Evolutionary conservation across 345 rosid species (phyloP).

Genomic region (Eucalyptus regnans): DNA sequence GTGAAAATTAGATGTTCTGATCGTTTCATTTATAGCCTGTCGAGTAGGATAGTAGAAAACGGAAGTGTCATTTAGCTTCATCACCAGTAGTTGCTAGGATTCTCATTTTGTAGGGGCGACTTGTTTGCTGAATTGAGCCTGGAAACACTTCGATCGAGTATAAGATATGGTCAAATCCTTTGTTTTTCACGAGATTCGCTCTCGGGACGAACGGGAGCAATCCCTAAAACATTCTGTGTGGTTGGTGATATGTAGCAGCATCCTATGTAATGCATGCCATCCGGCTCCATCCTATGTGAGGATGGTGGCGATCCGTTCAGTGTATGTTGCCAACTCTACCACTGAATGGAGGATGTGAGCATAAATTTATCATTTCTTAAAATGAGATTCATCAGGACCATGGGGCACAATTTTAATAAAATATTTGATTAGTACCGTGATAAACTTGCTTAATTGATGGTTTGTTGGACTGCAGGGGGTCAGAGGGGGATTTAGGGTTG

Average conservation of each 20-base stretch:
- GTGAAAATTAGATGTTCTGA: not conserved
- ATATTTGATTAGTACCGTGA: not conserved
- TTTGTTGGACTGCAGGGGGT: constrained; percentile 23
- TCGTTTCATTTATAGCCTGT: not conserved
- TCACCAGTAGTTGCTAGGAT: not conserved
- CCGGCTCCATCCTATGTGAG: not conserved
- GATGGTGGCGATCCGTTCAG: not conserved
- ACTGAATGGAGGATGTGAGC: not conserved
- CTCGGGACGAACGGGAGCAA: not conserved
- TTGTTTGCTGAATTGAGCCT: not conserved
- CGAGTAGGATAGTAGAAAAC: not conserved
- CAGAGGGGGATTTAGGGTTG: constrained; percentile 56
- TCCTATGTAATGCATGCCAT: not conserved
- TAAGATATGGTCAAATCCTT: not conserved
- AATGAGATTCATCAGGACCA: not conserved
- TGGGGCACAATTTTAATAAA: not conserved
- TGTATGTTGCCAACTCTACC: not conserved
- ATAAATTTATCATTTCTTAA: not conserved
- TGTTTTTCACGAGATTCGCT: not conserved
- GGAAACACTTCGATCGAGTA: not conserved
- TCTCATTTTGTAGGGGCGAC: not conserved
- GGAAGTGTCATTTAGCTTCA: not conserved
- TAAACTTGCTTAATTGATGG: not conserved
- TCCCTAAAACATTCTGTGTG: not conserved
- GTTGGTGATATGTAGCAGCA: not conserved